Base-by-base conservation (phyloP, 192 early-diverging fungal genomes). In the Hyaloraphidium curvatum region DNA sequence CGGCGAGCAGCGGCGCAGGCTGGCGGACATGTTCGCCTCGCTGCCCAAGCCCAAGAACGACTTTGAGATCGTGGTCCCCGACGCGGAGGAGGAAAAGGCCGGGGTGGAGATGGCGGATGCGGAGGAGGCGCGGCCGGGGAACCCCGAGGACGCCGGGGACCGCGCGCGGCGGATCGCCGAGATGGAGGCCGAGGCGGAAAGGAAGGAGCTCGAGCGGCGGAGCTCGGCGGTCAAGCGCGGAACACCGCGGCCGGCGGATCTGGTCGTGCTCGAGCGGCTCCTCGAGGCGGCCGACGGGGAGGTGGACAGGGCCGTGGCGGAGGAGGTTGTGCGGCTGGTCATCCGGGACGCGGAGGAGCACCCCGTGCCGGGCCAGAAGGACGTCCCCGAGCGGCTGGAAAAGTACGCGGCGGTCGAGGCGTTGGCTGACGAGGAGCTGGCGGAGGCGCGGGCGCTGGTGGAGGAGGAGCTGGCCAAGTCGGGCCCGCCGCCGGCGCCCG, bases 31-130 rank as follows among this genome's bases (percentile, higher is more conserved):
- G 28, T 78, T 94, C 22, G 68, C 68, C 2, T 52, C 65, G 23
- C 65, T 98, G 14, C 94, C 94, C 1, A 69, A 73, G 53, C 94
- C 94, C 33, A 83, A 82, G 39, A 95, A 94, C 61, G 86, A 92
- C 55, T 91, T 91, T 64, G 84, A 90, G 53, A 78, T 97, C 52
- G 78, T 85, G 9, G 62, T 92, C 48, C 93, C 91, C 1, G 82
- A 87, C 28, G 28, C 71, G 17, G 71, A 79, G 39, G 43, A 22
- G 22, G 17, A n/a, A n/a, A n/a, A n/a, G n/a, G n/a, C n/a, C n/a
- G 7, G 7, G 23, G n/a, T 11, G 43, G 23, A 48, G 43, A 48
- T 48, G 43, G 43, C 7, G 43, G 19, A 40, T 39, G 30, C 14
- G 28, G 26, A 3, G 31, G 33, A 14, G 1, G 30, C 9, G 22